Evolutionary conservation across 805 yeast genomes (phyloP).

Genomic region (Brettanomyces naardenensis): DNA sequence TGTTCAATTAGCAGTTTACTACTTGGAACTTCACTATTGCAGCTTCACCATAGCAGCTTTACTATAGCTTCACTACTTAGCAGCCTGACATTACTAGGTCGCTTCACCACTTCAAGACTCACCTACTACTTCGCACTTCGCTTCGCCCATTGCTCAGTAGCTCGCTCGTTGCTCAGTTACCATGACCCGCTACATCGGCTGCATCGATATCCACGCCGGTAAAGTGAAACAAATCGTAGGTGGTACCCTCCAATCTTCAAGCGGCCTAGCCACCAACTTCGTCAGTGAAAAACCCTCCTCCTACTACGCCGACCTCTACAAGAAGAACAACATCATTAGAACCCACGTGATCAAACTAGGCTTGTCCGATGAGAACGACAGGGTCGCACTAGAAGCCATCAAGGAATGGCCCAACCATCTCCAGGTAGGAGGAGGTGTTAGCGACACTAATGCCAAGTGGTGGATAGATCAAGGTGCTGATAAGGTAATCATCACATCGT

Average conservation of each 20-base stretch:
- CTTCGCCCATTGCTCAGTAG: no score
- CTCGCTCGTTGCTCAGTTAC: no score
- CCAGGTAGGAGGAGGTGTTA: constrained; percentile 95
- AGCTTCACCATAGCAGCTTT: no score
- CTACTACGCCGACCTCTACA: constrained; percentile 68
- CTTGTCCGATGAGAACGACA: constrained; percentile 62
- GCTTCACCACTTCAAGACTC: no score
- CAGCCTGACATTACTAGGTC: no score
- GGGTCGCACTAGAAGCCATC: constrained; percentile 74
- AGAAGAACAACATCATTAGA: constrained; percentile 48
- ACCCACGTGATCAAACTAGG: constrained; percentile 95
- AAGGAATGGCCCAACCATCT: constrained; percentile 61
- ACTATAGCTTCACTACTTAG: no score
- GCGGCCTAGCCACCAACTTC: constrained; percentile 56
- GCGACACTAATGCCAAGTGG: constrained; percentile 53
- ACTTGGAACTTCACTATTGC: no score
- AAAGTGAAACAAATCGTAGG: constrained; percentile 97
- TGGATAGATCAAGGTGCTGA: constrained; percentile 81
- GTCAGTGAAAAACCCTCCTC: constrained; percentile 69
- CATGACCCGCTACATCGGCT: constrained; percentile 91
- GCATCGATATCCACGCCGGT: constrained; percentile 93
- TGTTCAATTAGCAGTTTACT: no score
- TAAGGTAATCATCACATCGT: constrained; percentile 88
- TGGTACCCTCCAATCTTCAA: constrained; percentile 57
- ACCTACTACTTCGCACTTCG: no score